Conservation (phyloP, 345 rosid species). For the Isatis tinctoria region DNA sequence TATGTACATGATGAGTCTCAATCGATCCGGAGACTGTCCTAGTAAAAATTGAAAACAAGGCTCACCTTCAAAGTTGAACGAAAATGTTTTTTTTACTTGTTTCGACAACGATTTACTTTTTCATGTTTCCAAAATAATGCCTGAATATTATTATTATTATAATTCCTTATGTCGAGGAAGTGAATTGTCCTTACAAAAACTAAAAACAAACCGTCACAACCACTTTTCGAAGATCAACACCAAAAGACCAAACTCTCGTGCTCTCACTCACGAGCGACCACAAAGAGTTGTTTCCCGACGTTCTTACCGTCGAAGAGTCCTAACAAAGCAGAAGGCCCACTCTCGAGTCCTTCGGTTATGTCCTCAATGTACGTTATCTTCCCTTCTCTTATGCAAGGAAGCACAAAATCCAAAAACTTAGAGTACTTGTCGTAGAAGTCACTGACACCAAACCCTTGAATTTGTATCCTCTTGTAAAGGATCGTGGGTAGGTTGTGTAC, state of each 20-base stretch:
- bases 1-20: too few relatives aligned
- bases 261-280: slow-evolving; percentile 21
- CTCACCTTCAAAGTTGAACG: too few relatives aligned
- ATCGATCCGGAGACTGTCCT: too few relatives aligned
- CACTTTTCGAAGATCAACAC: too few relatives aligned
- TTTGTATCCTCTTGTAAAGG: slow-evolving; percentile 27
- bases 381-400: slow-evolving; percentile 38
- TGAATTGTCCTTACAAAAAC: background rate
- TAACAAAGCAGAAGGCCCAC: slow-evolving; percentile 18
- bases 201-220: background rate
- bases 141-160: too few relatives aligned
- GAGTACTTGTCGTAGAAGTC: slow-evolving; percentile 36
- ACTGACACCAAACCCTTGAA: slow-evolving; percentile 34
- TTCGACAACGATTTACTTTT: too few relatives aligned
- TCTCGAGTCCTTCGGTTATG: slow-evolving; percentile 45
- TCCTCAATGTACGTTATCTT: slow-evolving; percentile 46
- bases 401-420: slow-evolving; percentile 35
- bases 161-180: background rate
- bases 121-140: too few relatives aligned
- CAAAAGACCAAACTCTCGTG: background rate
- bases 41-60: too few relatives aligned
- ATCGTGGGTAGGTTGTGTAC: slow-evolving; percentile 29
- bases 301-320: slow-evolving; percentile 24
- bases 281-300: slow-evolving; percentile 20
- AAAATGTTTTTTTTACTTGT: too few relatives aligned